Conservation (phyloP, 352 stramenopile species). For the Pythium phragmiticola region DNA sequence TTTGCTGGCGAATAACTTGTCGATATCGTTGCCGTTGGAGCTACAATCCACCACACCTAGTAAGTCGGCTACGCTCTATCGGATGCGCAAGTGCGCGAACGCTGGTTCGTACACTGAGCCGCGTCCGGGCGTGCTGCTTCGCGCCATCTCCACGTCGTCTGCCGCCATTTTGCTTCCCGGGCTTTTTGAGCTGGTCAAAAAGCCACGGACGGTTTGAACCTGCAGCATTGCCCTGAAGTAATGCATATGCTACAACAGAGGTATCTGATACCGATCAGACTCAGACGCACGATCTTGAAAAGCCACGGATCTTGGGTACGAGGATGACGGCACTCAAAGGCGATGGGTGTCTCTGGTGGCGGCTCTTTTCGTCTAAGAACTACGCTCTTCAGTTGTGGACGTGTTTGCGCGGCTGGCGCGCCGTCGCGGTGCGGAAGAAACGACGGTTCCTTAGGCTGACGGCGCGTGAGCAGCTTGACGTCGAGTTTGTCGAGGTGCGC, state of each 20-base stretch:
- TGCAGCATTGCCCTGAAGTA: background rate
- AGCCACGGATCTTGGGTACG: background rate
- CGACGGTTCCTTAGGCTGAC: constrained; percentile 32
- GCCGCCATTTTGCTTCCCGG: constrained; percentile 30
- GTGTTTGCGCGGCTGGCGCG: constrained; percentile 48
- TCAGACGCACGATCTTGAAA: constrained; percentile 23
- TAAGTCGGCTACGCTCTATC: background rate
- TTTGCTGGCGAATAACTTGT: constrained; percentile 46
- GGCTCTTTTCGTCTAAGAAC: constrained; percentile 31
- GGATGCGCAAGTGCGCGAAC: background rate
- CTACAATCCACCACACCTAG: constrained; percentile 14
- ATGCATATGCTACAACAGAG: constrained; percentile 16
- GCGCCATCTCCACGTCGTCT: constrained; percentile 29
- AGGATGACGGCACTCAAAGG: background rate
- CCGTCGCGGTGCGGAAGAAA: constrained; percentile 38
- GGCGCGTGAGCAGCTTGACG: constrained; percentile 32
- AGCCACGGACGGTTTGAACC: constrained; percentile 13
- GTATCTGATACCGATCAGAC: constrained; percentile 6
- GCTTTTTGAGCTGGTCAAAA: constrained; percentile 10
- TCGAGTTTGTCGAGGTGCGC: constrained; percentile 56
- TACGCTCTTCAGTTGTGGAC: constrained; percentile 32
- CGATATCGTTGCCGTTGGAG: constrained; percentile 32
- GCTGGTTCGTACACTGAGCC: background rate
- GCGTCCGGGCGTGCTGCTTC: constrained; percentile 2
- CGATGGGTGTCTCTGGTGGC: constrained; percentile 34